A percentile compares a stretch with the other conserved stretches of the same genome.
phyloP scores from a whole-genome alignment of 2,329 filamentous ascomycete species.

The Aspergillus amoenus region DNA sequence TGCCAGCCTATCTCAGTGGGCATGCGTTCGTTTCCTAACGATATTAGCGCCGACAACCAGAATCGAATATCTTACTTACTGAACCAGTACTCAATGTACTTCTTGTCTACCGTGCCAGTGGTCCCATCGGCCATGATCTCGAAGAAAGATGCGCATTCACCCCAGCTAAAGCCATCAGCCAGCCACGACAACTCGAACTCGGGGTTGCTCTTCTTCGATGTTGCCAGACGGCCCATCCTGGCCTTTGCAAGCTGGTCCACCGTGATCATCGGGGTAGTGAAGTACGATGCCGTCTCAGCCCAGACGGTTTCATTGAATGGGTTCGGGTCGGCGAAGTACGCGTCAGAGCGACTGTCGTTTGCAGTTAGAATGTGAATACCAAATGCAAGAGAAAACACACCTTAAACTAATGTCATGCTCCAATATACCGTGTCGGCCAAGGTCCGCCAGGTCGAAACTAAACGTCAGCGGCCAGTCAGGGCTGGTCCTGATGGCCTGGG shows the following conservation, averaged over 20 bases:
- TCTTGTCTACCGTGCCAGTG: conserved; percentile 10
- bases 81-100: conserved; percentile 16
- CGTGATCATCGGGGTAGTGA: conserved; percentile 13
- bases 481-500: conserved; percentile 9
- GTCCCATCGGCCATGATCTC: conserved; percentile 17
- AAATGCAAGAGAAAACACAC: neutral
- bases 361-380: no score
- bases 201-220: conserved; percentile 13
- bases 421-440: conserved; percentile 10
- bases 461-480: neutral
- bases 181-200: neutral
- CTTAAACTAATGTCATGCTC: conserved; percentile 16
- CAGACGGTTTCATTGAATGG: conserved; percentile 18
- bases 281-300: conserved; percentile 15
- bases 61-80: neutral
- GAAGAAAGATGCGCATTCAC: conserved; percentile 16
- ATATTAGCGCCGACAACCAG: neutral
- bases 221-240: conserved; percentile 12
- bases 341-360: conserved; percentile 11
- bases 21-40: conserved; percentile 12
- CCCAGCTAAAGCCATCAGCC: conserved; percentile 13
- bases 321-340: conserved; percentile 16
- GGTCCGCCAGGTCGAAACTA: conserved; percentile 9
- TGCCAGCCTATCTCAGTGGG: conserved; percentile 16
- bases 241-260: conserved; percentile 6